Evolutionary conservation across 2,329 filamentous ascomycete species (phyloP).

Genomic region (Neofusicoccum cordaticola): DNA sequence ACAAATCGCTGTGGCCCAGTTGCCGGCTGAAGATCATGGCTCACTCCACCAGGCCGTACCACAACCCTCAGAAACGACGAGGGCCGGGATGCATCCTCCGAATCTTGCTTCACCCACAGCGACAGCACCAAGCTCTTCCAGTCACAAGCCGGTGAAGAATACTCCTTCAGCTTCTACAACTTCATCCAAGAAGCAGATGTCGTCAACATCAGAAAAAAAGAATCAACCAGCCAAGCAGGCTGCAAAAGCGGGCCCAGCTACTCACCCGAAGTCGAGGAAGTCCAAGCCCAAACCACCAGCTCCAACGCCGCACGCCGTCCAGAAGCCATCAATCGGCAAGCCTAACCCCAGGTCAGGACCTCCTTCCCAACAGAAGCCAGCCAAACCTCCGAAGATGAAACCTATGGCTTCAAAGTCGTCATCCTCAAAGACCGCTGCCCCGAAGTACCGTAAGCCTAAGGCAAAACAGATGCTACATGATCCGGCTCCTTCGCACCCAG

Average conservation of each 20-base stretch:
- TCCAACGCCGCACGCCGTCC: no score
- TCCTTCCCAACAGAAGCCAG: background rate
- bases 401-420: no score
- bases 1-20: no score
- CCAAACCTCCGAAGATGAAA: no score
- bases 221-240: background rate
- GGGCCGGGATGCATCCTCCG: no score
- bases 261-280: background rate
- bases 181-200: background rate
- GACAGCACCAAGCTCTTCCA: background rate
- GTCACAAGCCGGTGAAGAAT: background rate
- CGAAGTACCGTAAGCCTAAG: background rate
- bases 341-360: no score
- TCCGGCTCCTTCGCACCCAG: background rate
- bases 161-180: background rate
- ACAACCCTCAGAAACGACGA: no score
- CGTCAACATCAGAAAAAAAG: background rate
- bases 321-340: no score
- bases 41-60: no score
- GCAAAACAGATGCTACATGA: background rate
- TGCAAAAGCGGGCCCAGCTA: background rate
- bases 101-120: background rate
- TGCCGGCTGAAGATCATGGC: no score
- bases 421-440: no score
- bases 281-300: no score